A percentile compares a stretch with the other conserved stretches of the same genome.
phyloP scores from a whole-genome alignment of 345 rosid species.

The Arabidopsis thaliana region DNA sequence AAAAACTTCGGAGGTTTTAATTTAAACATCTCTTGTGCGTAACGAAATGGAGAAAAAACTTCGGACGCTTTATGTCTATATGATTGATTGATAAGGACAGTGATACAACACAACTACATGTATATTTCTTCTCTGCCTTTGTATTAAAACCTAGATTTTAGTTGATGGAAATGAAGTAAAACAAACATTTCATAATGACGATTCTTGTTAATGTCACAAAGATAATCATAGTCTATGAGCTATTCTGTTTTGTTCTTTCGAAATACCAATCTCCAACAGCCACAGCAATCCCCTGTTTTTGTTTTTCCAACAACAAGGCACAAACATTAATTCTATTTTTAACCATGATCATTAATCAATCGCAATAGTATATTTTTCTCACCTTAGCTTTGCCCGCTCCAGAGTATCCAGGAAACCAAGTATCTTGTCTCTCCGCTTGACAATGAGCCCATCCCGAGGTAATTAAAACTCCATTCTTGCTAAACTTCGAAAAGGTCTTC shows the following conservation, averaged over 20 bases:
- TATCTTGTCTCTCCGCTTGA: conserved; percentile 31
- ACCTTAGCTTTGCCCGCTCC: conserved; percentile 22
- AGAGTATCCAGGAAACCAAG: conserved; percentile 35
- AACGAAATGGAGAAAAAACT: background rate
- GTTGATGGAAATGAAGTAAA: background rate
- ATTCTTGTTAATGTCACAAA: conserved; percentile 53
- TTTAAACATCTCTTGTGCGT: background rate
- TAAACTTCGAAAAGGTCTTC: conserved; percentile 28
- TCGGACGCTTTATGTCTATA: background rate
- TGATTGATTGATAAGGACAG: background rate
- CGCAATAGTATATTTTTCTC: background rate
- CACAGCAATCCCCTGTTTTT: conserved; percentile 71
- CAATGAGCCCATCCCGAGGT: conserved; percentile 40
- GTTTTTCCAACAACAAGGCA: conserved; percentile 18
- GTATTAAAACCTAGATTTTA: background rate
- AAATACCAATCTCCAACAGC: conserved; percentile 96
- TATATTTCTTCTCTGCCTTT: conserved; percentile 1
- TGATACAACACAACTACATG: background rate
- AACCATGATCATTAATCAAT: background rate
- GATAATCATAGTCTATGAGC: conserved; percentile 66
- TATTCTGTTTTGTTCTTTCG: conserved; percentile 53
- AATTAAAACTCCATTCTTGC: conserved; percentile 28
- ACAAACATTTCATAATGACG: conserved; percentile 6
- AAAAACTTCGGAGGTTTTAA: background rate
- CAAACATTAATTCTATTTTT: background rate